Evolutionary conservation across 2,329 filamentous ascomycete genomes (phyloP).

Genomic region (Paecilomyces variotii): DNA sequence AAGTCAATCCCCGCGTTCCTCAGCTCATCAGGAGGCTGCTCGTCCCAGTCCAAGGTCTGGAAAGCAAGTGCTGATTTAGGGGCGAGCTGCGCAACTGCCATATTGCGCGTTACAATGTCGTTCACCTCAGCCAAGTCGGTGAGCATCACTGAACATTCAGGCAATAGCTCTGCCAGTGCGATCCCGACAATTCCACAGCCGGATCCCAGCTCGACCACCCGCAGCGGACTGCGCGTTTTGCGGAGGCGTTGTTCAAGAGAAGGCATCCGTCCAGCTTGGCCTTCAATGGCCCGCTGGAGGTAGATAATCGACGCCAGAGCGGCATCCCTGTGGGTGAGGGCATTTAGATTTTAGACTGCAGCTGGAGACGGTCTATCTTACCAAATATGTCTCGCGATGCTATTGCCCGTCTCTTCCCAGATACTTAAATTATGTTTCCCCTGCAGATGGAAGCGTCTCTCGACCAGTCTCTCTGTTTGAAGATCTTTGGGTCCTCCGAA

Average conservation of each 20-base stretch:
- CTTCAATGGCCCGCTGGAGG: constrained; percentile 37
- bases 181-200: constrained; percentile 64
- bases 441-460: constrained; percentile 45
- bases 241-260: constrained; percentile 26
- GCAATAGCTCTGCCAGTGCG: constrained; percentile 48
- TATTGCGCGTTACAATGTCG: constrained; percentile 53
- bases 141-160: constrained; percentile 47
- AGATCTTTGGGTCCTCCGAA: constrained; percentile 33
- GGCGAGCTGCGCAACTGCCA: constrained; percentile 36
- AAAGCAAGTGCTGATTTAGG: constrained; percentile 40
- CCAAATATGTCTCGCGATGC: constrained; percentile 66
- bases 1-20: constrained; percentile 43
- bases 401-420: constrained; percentile 64
- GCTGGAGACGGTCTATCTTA: constrained; percentile 23
- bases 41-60: constrained; percentile 57
- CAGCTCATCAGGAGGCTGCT: constrained; percentile 38
- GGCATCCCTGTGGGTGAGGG: constrained; percentile 42
- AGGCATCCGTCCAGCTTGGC: constrained; percentile 14
- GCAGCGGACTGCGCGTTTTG: constrained; percentile 26
- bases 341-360: constrained; percentile 8
- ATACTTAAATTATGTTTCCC: constrained; percentile 40
- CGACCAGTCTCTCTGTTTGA: constrained; percentile 45
- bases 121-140: constrained; percentile 60
- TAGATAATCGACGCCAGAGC: constrained; percentile 50
- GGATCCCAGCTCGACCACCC: constrained; percentile 57